Conservation (phyloP, 495 filamentous ascomycete species). For the Lophium mytilinum region DNA sequence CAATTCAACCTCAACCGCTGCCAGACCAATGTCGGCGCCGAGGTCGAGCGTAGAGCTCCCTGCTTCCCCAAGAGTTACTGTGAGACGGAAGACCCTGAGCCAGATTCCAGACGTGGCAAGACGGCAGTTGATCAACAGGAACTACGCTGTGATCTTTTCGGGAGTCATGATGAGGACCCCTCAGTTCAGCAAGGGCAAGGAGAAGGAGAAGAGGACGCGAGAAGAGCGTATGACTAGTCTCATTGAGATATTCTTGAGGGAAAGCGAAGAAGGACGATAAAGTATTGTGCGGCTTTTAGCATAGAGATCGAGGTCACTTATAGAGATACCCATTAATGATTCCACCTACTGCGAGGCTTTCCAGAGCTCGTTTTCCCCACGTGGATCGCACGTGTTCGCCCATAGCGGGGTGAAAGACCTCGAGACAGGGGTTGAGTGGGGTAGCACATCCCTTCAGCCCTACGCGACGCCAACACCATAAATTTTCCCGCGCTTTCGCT, state of each 20-base stretch:
- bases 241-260: constrained; percentile 22
- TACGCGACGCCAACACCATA: too few species aligned
- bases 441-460: too few species aligned
- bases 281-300: not conserved
- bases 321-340: too few species aligned
- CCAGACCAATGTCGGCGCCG: constrained; percentile 12
- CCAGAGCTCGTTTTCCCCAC: too few species aligned
- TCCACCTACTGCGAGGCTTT: too few species aligned
- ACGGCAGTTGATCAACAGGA: constrained; percentile 22
- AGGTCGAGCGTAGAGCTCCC: constrained; percentile 23
- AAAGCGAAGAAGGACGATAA: constrained; percentile 1
- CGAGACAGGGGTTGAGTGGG: too few species aligned
- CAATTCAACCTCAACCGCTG: not conserved
- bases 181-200: constrained; percentile 8
- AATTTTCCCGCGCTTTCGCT: too few species aligned
- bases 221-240: constrained; percentile 22
- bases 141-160: constrained; percentile 25
- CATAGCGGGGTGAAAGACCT: too few species aligned
- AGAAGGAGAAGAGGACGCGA: constrained; percentile 16
- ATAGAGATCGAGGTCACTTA: too few species aligned
- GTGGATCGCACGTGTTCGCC: too few species aligned
- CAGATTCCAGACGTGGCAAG: constrained; percentile 25
- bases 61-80: constrained; percentile 14
- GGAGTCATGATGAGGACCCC: constrained; percentile 15
- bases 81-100: constrained; percentile 22